Base-by-base conservation (phyloP, 352 stramenopile species). In the Thraustotheca clavata region DNA sequence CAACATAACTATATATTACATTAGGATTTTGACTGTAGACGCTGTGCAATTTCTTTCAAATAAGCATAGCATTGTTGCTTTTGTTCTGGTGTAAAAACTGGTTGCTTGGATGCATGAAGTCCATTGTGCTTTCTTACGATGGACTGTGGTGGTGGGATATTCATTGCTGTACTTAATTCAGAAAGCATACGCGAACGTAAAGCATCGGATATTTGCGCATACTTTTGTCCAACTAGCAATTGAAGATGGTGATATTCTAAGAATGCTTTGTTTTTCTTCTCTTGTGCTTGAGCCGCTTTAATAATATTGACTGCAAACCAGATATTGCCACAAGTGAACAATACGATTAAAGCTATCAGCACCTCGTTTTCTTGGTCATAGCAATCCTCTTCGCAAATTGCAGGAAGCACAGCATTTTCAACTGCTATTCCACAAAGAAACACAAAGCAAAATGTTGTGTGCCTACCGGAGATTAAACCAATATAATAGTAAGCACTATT, bases 401-500 rank as follows among this genome's bases (percentile, higher is more conserved):
- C 26, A 20, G 55, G 55, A 34, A 62, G 52, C 5, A 62, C 16
- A 9, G 55, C 55, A 33, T 62, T 62, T 54, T 62, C 55, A 27
- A 62, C 20, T 9, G 55, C 22, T 4, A 54, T 33, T 14, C 24
- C 2, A 0, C 8, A 18, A 38, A 62, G 18, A 18, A 33, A 49
- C 6, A 62, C 26, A 32, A 20, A 52, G 18, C 29, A 40, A 7
- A 50, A 35, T 4, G 55, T 52, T 31, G 43, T 52, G 43, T 52
- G n/a, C 43, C 12, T 52, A 9, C n/a, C n/a, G n/a, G n/a, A n/a
- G n/a, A 43, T 43, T 20, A 43, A 20, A 43, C 38, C 16, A n/a
- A n/a, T n/a, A n/a, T n/a, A n/a, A n/a, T n/a, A n/a, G n/a, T n/a
- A n/a, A 43, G 38, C 20, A 20, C 16, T 61, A 38, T 39, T 38